Percentiles rank a stretch among this genome's conserved stretches.
phyloP scores from a whole-genome alignment of 2,329 filamentous ascomycete genomes.

The Xylaria sp. region DNA sequence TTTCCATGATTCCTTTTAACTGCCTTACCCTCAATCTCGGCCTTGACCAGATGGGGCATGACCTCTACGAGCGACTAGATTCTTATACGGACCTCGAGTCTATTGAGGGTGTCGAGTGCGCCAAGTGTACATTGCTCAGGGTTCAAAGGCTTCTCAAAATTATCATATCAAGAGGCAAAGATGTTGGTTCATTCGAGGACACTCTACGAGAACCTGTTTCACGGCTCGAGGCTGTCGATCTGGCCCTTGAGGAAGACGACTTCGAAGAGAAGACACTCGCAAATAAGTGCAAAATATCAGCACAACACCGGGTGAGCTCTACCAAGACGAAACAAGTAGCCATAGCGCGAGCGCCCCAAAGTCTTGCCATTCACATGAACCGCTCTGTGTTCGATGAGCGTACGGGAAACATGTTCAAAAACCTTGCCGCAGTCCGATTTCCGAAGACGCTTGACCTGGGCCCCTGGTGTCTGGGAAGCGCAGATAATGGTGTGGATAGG shows the following conservation, averaged over 20 bases:
- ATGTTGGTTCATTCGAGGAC: constrained; percentile 46
- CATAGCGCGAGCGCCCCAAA: constrained; percentile 78
- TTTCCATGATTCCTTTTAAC: constrained; percentile 91
- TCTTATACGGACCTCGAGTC: constrained; percentile 82
- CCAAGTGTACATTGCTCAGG: constrained; percentile 81
- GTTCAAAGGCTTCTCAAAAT: constrained; percentile 51
- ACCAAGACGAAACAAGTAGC: constrained; percentile 91
- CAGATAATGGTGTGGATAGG: constrained; percentile 29
- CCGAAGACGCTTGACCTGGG: constrained; percentile 74
- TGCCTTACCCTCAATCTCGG: constrained; percentile 87
- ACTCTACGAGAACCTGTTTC: constrained; percentile 53
- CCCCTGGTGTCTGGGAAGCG: constrained; percentile 80
- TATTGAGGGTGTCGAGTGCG: constrained; percentile 88
- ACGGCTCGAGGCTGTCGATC: constrained; percentile 67
- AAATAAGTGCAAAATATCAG: constrained; percentile 66
- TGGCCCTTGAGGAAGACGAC: constrained; percentile 76
- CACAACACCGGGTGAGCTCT: constrained; percentile 70
- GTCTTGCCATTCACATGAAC: constrained; percentile 85
- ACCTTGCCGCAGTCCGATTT: constrained; percentile 77
- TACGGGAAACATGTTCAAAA: constrained; percentile 81
- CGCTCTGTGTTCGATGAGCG: constrained; percentile 86
- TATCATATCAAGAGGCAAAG: constrained; percentile 47
- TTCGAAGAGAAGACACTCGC: constrained; percentile 71
- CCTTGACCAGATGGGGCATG: constrained; percentile 60
- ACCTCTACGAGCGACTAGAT: constrained; percentile 78